These are phyloP conservation scores for Inosperma sp. DNA, from an alignment of 768 basidiomycete species.

Conservation along the genomic window DNA sequence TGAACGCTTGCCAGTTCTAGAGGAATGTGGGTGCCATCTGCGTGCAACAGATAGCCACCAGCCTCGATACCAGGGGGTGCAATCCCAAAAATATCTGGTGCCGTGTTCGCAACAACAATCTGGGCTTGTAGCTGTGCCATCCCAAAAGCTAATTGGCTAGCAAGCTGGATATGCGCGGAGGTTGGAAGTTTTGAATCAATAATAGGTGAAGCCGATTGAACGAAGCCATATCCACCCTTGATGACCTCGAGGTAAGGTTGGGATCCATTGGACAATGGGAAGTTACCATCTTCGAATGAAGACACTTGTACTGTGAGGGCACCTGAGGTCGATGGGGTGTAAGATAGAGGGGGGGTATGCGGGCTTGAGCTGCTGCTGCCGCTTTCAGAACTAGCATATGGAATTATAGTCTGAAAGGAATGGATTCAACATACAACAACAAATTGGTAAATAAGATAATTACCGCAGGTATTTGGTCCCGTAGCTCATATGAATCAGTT, in stretches of 20 bases:
- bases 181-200: background rate
- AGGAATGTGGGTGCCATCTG: constrained; percentile 11
- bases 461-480: too few species aligned
- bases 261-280: background rate
- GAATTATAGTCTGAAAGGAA: background rate
- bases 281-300: background rate
- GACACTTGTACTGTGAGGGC: background rate
- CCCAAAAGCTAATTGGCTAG: background rate
- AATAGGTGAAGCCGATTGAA: background rate
- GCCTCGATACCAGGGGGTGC: constrained; percentile 4
- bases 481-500: too few species aligned
- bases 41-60: constrained; percentile 17
- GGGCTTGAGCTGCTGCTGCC: constrained; percentile 38
- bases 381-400: background rate
- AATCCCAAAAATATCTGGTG: background rate
- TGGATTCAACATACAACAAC: background rate
- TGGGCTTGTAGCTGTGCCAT: background rate
- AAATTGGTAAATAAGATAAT: too few species aligned
- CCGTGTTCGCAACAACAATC: background rate
- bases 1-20: constrained; percentile 12
- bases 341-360: constrained; percentile 52
- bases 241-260: background rate
- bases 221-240: background rate
- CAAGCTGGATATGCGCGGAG: background rate
- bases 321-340: constrained; percentile 38